A percentile compares a stretch with the other conserved stretches of the same genome.
Evolutionary conservation across 148 eudicot genomes (phyloP).

Genomic region (Pouteria glomerata): DNA sequence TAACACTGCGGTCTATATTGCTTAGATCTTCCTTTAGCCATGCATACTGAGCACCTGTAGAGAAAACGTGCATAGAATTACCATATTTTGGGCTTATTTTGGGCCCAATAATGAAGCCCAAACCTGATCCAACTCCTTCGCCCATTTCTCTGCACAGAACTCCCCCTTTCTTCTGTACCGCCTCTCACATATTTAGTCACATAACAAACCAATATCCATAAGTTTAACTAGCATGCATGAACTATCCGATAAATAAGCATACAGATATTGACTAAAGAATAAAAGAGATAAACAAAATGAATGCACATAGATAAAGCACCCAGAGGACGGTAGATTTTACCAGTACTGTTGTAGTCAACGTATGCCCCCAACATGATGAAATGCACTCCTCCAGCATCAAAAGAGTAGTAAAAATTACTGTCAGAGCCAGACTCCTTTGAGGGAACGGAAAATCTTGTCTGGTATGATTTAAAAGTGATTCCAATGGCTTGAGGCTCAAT

Average conservation of each 20-base stretch:
- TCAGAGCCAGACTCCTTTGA: constrained; percentile 69
- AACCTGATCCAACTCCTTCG: no score
- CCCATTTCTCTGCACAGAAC: no score
- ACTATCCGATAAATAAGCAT: not conserved
- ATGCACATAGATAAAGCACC: not conserved
- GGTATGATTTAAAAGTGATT: constrained; percentile 59
- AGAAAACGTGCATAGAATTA: not conserved
- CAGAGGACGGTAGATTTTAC: constrained; percentile 25
- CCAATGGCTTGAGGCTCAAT: constrained; percentile 80
- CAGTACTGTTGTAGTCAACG: constrained; percentile 57
- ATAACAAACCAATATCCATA: no score
- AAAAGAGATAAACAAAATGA: not conserved
- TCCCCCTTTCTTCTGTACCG: no score
- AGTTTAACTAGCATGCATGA: no score
- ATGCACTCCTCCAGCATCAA: constrained; percentile 83
- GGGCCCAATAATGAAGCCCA: no score
- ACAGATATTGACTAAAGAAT: not conserved
- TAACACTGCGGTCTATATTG: constrained; percentile 43
- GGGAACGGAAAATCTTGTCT: constrained; percentile 77
- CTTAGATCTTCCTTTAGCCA: constrained; percentile 65
- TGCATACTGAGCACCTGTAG: constrained; percentile 67
- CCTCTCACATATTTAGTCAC: no score
- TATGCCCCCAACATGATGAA: constrained; percentile 88
- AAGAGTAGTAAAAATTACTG: constrained; percentile 68
- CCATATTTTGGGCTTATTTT: not conserved